phyloP scores from a whole-genome alignment of 257 asterid genomes.

The Solanum sejunctum region DNA sequence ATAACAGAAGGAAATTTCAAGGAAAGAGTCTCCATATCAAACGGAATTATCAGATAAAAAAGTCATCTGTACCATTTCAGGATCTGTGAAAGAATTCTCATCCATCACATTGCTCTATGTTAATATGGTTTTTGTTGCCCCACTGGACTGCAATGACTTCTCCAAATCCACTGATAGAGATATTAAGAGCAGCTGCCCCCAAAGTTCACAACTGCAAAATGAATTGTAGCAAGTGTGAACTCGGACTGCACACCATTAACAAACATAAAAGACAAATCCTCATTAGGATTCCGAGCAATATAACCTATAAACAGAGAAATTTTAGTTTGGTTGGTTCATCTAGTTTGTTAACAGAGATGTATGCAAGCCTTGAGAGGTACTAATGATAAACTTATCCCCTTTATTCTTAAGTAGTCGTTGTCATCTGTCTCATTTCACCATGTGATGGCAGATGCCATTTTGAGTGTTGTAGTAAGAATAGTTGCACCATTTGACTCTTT shows the following conservation, averaged over 20 bases:
- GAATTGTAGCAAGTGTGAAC: neutral
- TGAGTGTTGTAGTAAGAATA: conserved; percentile 52
- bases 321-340: neutral
- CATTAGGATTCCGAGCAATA: neutral
- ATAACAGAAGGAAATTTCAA: neutral
- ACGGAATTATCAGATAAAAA: neutral
- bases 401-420: conserved; percentile 29
- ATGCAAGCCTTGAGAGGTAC: neutral
- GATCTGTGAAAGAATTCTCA: conserved; percentile 62
- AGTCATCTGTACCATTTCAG: conserved; percentile 43
- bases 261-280: neutral
- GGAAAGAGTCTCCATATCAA: neutral
- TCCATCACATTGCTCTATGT: conserved; percentile 52
- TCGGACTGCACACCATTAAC: neutral
- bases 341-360: neutral
- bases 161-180: conserved; percentile 37
- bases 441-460: conserved; percentile 56
- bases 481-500: conserved; percentile 79
- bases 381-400: conserved; percentile 22
- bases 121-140: conserved; percentile 32
- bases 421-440: conserved; percentile 35
- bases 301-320: neutral
- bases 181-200: conserved; percentile 31
- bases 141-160: conserved; percentile 25
- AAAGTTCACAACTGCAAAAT: conserved; percentile 31